Evolutionary conservation across 768 basidiomycete species (phyloP), one percentile per base, ranked within the genome.

Genomic region (Plicaturopsis crispa): DNA sequence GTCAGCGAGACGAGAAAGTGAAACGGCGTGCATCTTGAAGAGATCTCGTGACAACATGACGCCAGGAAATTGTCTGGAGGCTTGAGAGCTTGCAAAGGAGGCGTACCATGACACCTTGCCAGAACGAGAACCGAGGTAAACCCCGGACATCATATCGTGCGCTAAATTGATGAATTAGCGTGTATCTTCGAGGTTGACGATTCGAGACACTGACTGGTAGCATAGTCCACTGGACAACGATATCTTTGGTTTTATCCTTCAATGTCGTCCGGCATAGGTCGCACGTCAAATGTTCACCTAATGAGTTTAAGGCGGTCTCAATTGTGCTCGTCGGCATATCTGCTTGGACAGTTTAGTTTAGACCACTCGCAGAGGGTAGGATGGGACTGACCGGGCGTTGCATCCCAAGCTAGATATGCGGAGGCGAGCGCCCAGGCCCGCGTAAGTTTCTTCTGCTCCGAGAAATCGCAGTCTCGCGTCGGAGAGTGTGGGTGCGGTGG

Each of bases 401-500:
- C 48, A 34, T 55, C 56, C 57, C 57, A 59, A 14, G 45, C 53
- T 12, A 58, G 33, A 33, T 48, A 48, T 19, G 55, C 54, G 21
- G 55, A 31, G 24, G 51, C 49, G 16, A 58, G 45, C 11, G 54
- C 50, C 60, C 59, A 62, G 17, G 53, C 57, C 16, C 56, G 43
- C 10, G 46, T 43, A 18, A 59, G 37, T 38, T 47, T 42, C 14
- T 41, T 44, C 31, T 55, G 54, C 34, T 50, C 38, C 30, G 17
- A 33, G 4, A 37, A 21, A 30, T 39, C 38, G 46, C 50, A 52
- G 7, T 24, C 10, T 11, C 17, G 35, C 4, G 36, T 43, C n/a
- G 52, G 48, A 18, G 35, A 31, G 33, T 51, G 50, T 19, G 41
- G 38, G 8, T 21, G 26, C 17, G 51, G 51, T 3, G 49, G 50